phyloP scores from a whole-genome alignment of 2,329 filamentous ascomycete species.

The Orbilia javanica region DNA sequence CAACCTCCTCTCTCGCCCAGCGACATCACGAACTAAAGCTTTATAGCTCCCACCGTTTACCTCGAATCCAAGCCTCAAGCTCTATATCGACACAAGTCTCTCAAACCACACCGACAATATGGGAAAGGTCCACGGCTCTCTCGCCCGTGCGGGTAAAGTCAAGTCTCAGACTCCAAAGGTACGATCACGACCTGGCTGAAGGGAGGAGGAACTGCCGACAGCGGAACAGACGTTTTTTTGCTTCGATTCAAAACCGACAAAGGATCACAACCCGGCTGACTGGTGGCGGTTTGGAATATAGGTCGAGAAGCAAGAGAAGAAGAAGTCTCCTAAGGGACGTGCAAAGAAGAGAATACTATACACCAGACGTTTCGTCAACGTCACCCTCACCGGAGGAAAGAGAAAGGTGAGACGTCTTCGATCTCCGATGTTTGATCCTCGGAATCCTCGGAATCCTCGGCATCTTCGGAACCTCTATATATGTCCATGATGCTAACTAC shows the following conservation, averaged over 20 bases:
- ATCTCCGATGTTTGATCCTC: too few relatives aligned
- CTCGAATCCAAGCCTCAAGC: constrained; percentile 9
- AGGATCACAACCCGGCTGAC: constrained; percentile 57
- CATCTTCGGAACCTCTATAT: neutral
- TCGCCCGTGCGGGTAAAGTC: constrained; percentile 97
- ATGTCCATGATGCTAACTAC: constrained; percentile 47
- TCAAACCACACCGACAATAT: constrained; percentile 70
- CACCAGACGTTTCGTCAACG: constrained; percentile 98
- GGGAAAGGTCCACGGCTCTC: constrained; percentile 94
- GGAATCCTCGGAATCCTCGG: too few relatives aligned
- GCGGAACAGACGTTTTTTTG: neutral
- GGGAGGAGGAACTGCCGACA: neutral
- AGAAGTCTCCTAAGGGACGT: constrained; percentile 96
- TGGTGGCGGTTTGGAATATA: constrained; percentile 65
- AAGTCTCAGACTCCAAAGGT: constrained; percentile 96
- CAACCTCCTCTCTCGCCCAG: constrained; percentile 26
- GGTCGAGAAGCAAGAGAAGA: constrained; percentile 93
- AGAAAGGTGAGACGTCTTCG: constrained; percentile 94
- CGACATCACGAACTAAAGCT: constrained; percentile 13
- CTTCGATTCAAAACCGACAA: neutral
- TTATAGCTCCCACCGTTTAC: neutral
- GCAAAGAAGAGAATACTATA: constrained; percentile 93
- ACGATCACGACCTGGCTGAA: constrained; percentile 65
- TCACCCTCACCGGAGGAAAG: constrained; percentile 97
- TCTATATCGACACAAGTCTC: constrained; percentile 12